Conservation (phyloP, 179 eudicot species). For the Beta corolliflora region DNA sequence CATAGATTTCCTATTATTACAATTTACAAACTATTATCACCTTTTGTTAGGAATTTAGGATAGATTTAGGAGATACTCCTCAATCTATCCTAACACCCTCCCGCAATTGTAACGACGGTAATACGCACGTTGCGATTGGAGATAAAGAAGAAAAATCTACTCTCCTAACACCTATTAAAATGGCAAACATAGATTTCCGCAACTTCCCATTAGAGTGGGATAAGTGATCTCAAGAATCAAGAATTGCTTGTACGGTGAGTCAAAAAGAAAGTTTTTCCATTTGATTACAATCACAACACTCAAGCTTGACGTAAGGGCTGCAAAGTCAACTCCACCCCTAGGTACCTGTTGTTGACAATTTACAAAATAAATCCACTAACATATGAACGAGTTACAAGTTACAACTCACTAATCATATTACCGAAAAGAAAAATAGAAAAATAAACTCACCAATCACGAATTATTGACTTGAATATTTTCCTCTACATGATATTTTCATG, state of each 20-base stretch:
- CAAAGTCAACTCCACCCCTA: conserved; percentile 12
- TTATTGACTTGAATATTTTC: background rate
- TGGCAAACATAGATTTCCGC: no score
- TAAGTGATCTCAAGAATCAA: background rate
- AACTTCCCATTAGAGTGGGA: background rate
- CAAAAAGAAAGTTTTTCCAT: background rate
- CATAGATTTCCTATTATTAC: no score
- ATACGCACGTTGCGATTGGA: no score
- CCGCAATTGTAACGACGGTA: no score
- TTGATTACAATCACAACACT: background rate
- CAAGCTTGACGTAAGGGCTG: conserved; percentile 7
- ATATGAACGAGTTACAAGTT: background rate
- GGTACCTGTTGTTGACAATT: conserved; percentile 1
- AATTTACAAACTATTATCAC: no score
- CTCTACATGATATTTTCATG: background rate
- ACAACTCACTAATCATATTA: background rate
- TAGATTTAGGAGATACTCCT: no score
- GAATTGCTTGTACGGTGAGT: conserved; percentile 9
- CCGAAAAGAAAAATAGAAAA: no score
- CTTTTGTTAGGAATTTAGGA: no score
- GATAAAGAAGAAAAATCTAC: no score
- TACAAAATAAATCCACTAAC: background rate
- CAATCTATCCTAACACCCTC: no score
- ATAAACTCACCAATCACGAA: background rate
- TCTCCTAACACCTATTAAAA: no score